Percentiles rank a stretch among this genome's conserved stretches.
These are phyloP conservation scores for Rachicladosporium sp. DNA, from an alignment of 2,329 filamentous ascomycete species.

Conservation along the genomic window DNA sequence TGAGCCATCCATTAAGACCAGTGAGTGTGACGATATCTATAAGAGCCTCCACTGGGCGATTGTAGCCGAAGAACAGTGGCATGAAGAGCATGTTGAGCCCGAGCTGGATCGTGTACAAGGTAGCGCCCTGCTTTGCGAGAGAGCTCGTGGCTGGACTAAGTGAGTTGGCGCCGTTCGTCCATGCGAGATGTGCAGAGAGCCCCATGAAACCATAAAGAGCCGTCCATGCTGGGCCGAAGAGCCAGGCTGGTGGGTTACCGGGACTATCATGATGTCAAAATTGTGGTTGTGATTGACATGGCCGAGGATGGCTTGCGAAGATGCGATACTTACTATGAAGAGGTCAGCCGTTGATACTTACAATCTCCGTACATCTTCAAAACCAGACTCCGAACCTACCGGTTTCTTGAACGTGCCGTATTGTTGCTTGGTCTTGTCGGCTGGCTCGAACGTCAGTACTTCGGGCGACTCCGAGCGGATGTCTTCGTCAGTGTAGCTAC, in stretches of 20 bases:
- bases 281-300: conserved; percentile 1
- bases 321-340: conserved; percentile 1
- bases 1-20: conserved; percentile 60
- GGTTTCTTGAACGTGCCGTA: conserved; percentile 4
- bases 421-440: conserved; percentile 3
- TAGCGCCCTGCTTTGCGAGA: conserved; percentile 55
- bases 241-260: conserved; percentile 39
- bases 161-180: conserved; percentile 50
- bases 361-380: background rate
- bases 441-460: background rate
- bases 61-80: conserved; percentile 78
- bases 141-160: conserved; percentile 42
- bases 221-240: conserved; percentile 50
- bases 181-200: conserved; percentile 72
- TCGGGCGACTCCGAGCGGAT: too few species aligned
- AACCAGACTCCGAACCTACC: conserved; percentile 36
- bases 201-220: conserved; percentile 61
- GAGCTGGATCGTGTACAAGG: conserved; percentile 76
- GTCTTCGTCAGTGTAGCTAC: conserved; percentile 44
- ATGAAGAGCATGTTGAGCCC: conserved; percentile 80
- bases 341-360: background rate
- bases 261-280: conserved; percentile 27
- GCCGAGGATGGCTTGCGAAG: background rate
- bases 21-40: conserved; percentile 62
- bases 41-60: conserved; percentile 60